Evolutionary conservation across 2,329 filamentous ascomycete genomes (phyloP).

Genomic region (Trichoderma endophyticum): DNA sequence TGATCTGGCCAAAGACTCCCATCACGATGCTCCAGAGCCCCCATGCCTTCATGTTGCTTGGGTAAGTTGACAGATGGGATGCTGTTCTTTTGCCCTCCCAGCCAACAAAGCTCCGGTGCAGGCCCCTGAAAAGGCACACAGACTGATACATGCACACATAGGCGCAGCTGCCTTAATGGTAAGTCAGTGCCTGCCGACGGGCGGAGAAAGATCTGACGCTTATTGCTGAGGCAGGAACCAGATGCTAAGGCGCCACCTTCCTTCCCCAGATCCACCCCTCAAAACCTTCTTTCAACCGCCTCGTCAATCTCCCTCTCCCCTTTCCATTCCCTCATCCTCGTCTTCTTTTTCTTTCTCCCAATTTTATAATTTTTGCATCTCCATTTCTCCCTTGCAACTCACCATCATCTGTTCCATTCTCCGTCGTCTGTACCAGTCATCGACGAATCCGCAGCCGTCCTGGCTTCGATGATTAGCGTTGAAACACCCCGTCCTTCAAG

Average conservation of each 20-base stretch:
- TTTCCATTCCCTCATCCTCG: slow-evolving; percentile 1
- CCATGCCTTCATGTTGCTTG: background rate
- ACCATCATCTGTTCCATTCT: background rate
- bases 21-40: background rate
- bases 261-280: slow-evolving; percentile 14
- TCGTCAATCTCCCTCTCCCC: background rate
- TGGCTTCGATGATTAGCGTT: background rate
- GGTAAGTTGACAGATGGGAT: background rate
- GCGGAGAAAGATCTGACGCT: slow-evolving; percentile 17
- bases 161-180: background rate
- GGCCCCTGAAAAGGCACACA: background rate
- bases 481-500: background rate
- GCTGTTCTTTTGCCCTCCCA: background rate
- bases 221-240: slow-evolving; percentile 19
- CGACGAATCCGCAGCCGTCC: background rate
- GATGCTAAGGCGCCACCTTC: slow-evolving; percentile 16
- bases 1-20: background rate
- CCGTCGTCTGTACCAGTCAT: background rate
- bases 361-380: background rate
- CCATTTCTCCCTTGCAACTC: background rate
- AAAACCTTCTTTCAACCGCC: slow-evolving; percentile 21
- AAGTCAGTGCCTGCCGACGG: slow-evolving; percentile 2
- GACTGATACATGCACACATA: background rate
- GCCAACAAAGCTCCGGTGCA: background rate
- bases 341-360: background rate